phyloP scores from a whole-genome alignment of 495 filamentous ascomycete species.

The Hyaloscypha hepaticicola region DNA sequence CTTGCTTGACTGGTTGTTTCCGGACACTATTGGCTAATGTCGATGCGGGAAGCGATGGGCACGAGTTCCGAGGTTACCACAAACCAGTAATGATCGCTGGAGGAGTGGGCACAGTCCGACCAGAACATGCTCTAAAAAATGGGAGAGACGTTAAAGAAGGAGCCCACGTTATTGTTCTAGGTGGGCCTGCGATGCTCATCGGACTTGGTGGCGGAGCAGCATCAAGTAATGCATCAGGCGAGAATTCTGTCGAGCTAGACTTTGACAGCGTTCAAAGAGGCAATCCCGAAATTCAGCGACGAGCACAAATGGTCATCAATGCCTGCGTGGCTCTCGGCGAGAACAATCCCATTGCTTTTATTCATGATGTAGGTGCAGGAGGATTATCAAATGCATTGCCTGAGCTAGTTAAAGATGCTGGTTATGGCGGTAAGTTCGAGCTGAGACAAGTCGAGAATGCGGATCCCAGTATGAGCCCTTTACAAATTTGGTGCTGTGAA shows the following conservation, averaged over 20 bases:
- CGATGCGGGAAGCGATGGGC: slow-evolving; percentile 55
- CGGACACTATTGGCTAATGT: slow-evolving; percentile 75
- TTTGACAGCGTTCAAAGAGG: slow-evolving; percentile 94
- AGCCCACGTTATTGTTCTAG: slow-evolving; percentile 85
- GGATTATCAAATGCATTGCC: slow-evolving; percentile 92
- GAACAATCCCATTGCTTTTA: slow-evolving; percentile 87
- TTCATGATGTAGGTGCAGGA: slow-evolving; percentile 96
- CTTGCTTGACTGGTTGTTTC: slow-evolving; percentile 86
- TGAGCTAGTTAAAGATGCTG: slow-evolving; percentile 88
- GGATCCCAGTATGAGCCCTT: slow-evolving; percentile 86
- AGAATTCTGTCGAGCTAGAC: slow-evolving; percentile 85
- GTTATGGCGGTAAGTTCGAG: slow-evolving; percentile 85
- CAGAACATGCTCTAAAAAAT: slow-evolving; percentile 85
- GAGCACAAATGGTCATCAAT: slow-evolving; percentile 97
- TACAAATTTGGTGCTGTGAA: slow-evolving; percentile 75
- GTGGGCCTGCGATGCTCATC: slow-evolving; percentile 96
- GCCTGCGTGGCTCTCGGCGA: slow-evolving; percentile 80
- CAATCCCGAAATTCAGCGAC: slow-evolving; percentile 91
- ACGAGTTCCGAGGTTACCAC: slow-evolving; percentile 87
- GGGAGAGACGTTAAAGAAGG: slow-evolving; percentile 73
- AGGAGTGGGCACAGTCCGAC: slow-evolving; percentile 92
- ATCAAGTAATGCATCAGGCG: slow-evolving; percentile 83
- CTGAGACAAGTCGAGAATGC: slow-evolving; percentile 87
- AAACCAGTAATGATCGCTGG: slow-evolving; percentile 99
- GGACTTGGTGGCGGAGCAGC: slow-evolving; percentile 94